Base-by-base conservation (phyloP, 768 basidiomycete genomes). In the Pilatotrama ljubarskyi region DNA sequence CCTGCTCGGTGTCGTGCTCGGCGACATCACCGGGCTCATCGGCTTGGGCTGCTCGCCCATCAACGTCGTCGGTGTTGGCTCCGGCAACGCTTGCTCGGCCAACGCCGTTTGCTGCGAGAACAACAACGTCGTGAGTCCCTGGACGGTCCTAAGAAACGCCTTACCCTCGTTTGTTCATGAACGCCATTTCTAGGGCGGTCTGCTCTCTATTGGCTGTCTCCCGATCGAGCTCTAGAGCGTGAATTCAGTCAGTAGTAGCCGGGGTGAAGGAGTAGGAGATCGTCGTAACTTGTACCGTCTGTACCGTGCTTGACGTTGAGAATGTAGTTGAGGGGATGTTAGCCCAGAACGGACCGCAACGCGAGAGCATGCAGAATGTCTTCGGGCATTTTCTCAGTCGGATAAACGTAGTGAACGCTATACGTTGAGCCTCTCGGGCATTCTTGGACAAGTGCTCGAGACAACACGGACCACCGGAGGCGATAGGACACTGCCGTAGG, bases 71-170 rank as follows among this genome's bases (percentile, higher is more conserved):
- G 71, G 69, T 17, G 51, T 66, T 18, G 67, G 60, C 51, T 26
- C 37, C 41, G 70, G 66, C 40, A 55, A 42, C 37, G 61, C 61
- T 7, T 69, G 69, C 65, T 41, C 35, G 15, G 58, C 66, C 9
- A 47, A 59, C 42, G 52, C 66, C 4, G 68, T 70, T 18, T 72
- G 71, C 64, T 70, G 71, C 65, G 55, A 55, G 42, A 57, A 69
- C 62, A 70, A 66, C 58, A 48, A 25, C 50, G 43, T 65, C 26
- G 67, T 68, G 24, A 38, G 66, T 64, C 15, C 22, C n/a, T 36
- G 36, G 17, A 18, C 17, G 9, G 10, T 4, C 15, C n/a, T 1
- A 41, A n/a, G 1, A 29, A 18, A 43, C 46, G 3, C 22, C 20
- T 11, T 13, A 14, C 17, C 2, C 13, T 13, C 13, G 37, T 46